A percentile compares a stretch with the other conserved stretches of the same genome.
phyloP scores from a whole-genome alignment of 2,329 filamentous ascomycete genomes.

The Chlorencoelia australis region DNA sequence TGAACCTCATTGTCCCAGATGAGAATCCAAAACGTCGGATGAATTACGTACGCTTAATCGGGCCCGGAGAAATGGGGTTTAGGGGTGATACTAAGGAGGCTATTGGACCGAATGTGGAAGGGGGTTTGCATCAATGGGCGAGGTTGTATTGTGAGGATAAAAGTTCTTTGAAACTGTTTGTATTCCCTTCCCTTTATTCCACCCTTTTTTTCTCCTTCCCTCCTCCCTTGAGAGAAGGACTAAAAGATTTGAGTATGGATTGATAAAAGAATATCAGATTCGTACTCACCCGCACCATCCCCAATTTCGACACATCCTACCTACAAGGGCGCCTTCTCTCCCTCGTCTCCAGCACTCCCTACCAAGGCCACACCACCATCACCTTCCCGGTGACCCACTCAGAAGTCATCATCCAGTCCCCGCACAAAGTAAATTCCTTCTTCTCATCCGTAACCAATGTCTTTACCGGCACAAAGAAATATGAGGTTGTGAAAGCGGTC shows the following conservation, averaged over 20 bases:
- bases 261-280: conserved; percentile 35
- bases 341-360: conserved; percentile 39
- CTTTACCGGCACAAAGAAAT: conserved; percentile 42
- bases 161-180: conserved; percentile 18
- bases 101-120: conserved; percentile 7
- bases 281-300: conserved; percentile 40
- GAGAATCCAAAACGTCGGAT: conserved; percentile 32
- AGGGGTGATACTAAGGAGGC: conserved; percentile 28
- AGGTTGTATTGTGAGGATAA: conserved; percentile 19
- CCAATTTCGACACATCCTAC: conserved; percentile 45
- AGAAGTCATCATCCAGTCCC: conserved; percentile 39
- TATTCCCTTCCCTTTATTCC: background rate
- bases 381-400: conserved; percentile 41
- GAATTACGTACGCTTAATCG: conserved; percentile 44
- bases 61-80: conserved; percentile 38
- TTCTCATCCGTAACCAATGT: conserved; percentile 41
- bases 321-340: conserved; percentile 44
- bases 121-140: conserved; percentile 18
- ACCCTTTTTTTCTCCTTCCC: background rate
- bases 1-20: conserved; percentile 41
- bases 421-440: conserved; percentile 44
- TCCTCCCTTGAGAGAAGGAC: background rate
- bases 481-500: conserved; percentile 44
- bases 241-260: background rate
- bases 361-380: conserved; percentile 39